Evolutionary conservation across 164 flowering plant species (phyloP).

Genomic region (Brasenia schreberi): DNA sequence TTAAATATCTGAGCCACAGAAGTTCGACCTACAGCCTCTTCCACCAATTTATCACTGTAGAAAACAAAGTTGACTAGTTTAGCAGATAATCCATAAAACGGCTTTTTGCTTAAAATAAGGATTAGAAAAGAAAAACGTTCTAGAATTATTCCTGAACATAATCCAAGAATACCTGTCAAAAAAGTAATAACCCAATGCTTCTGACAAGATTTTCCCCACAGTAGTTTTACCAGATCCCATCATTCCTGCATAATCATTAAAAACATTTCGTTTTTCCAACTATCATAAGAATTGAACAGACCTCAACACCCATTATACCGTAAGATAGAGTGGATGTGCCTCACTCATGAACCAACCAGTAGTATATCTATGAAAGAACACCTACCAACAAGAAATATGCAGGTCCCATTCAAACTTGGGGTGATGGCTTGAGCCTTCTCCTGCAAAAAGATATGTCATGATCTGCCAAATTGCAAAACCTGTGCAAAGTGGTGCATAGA

Average conservation of each 20-base stretch:
- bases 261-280: neutral
- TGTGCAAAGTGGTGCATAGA: neutral
- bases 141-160: too few relatives aligned
- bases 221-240: slow-evolving; percentile 99
- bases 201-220: slow-evolving; percentile 72
- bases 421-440: slow-evolving; percentile 53
- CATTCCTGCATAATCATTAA: slow-evolving; percentile 52
- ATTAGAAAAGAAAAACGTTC: too few relatives aligned
- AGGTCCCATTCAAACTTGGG: slow-evolving; percentile 58
- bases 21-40: slow-evolving; percentile 44
- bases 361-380: slow-evolving; percentile 8
- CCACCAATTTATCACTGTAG: slow-evolving; percentile 56
- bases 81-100: neutral
- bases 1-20: slow-evolving; percentile 64
- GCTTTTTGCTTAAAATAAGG: too few relatives aligned
- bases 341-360: neutral
- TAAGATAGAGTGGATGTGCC: neutral
- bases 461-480: too few relatives aligned
- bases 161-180: slow-evolving; percentile 55
- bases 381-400: slow-evolving; percentile 94
- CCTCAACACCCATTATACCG: neutral
- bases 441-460: slow-evolving; percentile 34
- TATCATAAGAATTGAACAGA: neutral
- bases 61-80: neutral
- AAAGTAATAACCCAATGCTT: slow-evolving; percentile 70